A percentile compares a stretch with the other conserved stretches of the same genome.
These are phyloP conservation scores for Pinus albicaulis DNA, from an alignment of 75 land plant genomes.

Conservation along the genomic window DNA sequence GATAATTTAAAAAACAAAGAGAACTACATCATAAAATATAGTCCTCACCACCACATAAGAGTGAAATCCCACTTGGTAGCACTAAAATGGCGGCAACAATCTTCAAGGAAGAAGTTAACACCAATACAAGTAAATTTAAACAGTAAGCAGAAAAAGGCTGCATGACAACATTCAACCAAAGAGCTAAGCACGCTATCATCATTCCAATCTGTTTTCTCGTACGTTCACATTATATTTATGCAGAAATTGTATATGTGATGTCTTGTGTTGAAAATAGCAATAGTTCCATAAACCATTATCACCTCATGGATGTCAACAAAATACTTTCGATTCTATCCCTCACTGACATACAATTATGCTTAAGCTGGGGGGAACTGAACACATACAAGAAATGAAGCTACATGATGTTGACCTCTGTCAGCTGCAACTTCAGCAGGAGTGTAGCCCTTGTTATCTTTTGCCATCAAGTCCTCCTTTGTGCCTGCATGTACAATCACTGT, in stretches of 20 bases:
- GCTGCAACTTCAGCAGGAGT: conserved; percentile 86
- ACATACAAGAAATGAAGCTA: conserved; percentile 84
- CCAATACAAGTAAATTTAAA: background rate
- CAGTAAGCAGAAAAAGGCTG: background rate
- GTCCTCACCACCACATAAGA: background rate
- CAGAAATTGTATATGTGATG: background rate
- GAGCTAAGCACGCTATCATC: conserved; percentile 1
- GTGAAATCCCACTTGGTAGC: background rate
- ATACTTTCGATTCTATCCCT: background rate
- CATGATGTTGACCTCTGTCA: conserved; percentile 94
- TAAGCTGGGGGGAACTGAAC: background rate
- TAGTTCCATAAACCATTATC: background rate
- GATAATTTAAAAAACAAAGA: background rate
- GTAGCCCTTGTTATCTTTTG: conserved; percentile 70
- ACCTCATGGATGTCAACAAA: background rate
- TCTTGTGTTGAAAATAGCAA: background rate
- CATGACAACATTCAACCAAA: background rate
- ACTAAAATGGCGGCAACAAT: background rate
- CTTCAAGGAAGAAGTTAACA: background rate
- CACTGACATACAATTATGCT: background rate
- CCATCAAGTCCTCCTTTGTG: conserved; percentile 55
- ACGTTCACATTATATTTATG: background rate
- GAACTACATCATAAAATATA: background rate
- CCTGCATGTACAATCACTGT: conserved; percentile 93
- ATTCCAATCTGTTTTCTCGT: background rate